Evolutionary conservation across 305 asterid species (phyloP).

Genomic region (Caryopteris hybrid): DNA sequence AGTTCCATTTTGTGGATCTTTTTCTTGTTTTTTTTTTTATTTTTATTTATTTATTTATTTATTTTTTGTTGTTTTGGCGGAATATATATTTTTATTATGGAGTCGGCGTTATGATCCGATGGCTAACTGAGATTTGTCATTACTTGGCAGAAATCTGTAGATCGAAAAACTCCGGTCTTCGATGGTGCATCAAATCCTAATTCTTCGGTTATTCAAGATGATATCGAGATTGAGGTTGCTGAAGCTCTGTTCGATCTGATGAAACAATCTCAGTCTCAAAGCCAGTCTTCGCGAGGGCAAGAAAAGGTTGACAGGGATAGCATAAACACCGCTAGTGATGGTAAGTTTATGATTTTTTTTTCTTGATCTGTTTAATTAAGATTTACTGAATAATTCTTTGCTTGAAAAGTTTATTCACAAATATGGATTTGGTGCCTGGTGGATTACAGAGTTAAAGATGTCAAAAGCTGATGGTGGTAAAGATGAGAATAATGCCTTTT

Average conservation of each 20-base stretch:
- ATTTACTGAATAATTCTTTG: constrained; percentile 6
- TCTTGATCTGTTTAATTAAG: not conserved
- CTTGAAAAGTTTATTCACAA: constrained; percentile 13
- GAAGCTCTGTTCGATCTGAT: constrained; percentile 73
- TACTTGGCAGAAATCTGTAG: constrained; percentile 35
- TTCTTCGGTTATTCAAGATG: constrained; percentile 35
- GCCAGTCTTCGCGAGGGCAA: constrained; percentile 26
- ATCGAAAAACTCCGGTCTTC: constrained; percentile 25
- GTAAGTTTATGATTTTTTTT: constrained; percentile 17
- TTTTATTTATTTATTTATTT: no score
- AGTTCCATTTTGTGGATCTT: constrained; percentile 16
- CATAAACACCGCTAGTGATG: constrained; percentile 26
- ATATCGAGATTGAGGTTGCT: constrained; percentile 65
- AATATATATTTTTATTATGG: no score
- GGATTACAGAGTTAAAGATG: constrained; percentile 37
- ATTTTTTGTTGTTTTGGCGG: no score
- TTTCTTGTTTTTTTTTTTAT: not conserved
- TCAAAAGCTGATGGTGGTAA: constrained; percentile 31
- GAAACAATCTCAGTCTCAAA: constrained; percentile 47
- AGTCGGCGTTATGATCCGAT: not conserved
- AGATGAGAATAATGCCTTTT: constrained; percentile 28
- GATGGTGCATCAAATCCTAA: constrained; percentile 20
- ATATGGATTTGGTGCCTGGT: constrained; percentile 40
- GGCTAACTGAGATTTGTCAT: constrained; percentile 11
- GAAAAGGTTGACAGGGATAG: constrained; percentile 25